Percentiles rank a stretch among this genome's conserved stretches.
phyloP scores from a whole-genome alignment of 2,329 filamentous ascomycete species.

The Ascosphaera apis region DNA sequence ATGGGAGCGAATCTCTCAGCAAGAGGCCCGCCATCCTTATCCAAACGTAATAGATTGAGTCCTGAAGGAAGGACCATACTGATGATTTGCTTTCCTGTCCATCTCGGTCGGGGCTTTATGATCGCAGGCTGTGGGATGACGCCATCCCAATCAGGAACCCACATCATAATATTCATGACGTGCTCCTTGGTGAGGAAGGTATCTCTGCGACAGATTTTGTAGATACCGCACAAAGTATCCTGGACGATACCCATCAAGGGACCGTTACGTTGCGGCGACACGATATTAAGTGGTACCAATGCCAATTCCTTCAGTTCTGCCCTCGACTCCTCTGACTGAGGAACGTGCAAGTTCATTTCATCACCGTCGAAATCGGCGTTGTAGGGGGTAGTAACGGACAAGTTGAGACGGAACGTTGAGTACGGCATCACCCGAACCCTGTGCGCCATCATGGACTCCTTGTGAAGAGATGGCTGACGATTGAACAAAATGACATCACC shows the following conservation, averaged over 20 bases:
- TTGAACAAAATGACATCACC: constrained; percentile 99
- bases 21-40: constrained; percentile 35
- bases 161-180: constrained; percentile 92
- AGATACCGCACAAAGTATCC: constrained; percentile 85
- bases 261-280: constrained; percentile 88
- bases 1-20: constrained; percentile 34
- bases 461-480: constrained; percentile 94
- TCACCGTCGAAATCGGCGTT: constrained; percentile 99
- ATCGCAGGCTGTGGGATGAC: constrained; percentile 87
- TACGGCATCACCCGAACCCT: constrained; percentile 95
- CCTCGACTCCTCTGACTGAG: constrained; percentile 88
- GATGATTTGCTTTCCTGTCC: constrained; percentile 96
- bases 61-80: constrained; percentile 77
- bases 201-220: constrained; percentile 89
- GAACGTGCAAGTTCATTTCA: constrained; percentile 99
- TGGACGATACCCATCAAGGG: constrained; percentile 99
- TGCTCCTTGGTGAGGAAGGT: constrained; percentile 73
- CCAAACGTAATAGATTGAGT: constrained; percentile 50
- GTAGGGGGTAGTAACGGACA: constrained; percentile 95
- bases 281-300: constrained; percentile 95
- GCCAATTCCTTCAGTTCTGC: constrained; percentile 87
- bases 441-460: constrained; percentile 99
- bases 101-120: constrained; percentile 69
- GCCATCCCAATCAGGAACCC: constrained; percentile 96
- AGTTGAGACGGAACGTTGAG: constrained; percentile 90